Base-by-base conservation (phyloP, 106 monocot species). In the Phalaenopsis aphrodite region DNA sequence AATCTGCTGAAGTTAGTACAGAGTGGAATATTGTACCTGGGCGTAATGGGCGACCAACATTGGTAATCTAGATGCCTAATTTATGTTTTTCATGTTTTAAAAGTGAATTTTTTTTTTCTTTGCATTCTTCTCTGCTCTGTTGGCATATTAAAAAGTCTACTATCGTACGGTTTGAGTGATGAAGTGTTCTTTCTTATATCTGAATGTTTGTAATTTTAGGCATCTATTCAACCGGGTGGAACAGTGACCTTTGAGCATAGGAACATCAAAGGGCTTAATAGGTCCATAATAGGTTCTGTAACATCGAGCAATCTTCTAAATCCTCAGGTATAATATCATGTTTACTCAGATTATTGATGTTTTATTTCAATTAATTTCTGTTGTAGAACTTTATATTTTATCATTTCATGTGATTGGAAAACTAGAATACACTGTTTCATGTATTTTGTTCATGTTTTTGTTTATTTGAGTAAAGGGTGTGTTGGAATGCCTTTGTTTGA, bases 21-120 rank as follows among this genome's bases (percentile, higher is more conserved):
- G 99, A 93, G 79, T 99, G 94, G 99, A 93, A 87, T 85, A 91
- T 99, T 42, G 93, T 95, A 42, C 91, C 95, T 82, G 95, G 93
- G 36, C 89, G 89, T 61, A 83, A 99, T 55, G 99, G 99, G 56
- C 83, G 91, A 57, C 95, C 99, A 78, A 89, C 92, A 38, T 45
- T 99, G 89, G 99, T 99, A 94, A 49, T 55, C 43, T 86, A 36
- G 76, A 23, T 42, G 41, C 58, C 10, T 71, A 15, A 18, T 55
- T 79, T 64, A 42, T 79, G 21, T 18, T 5, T 43, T 58, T 19
- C 75, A 82, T 42, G 55, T 1, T 6, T 19, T 77, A 41, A 15
- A 71, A 71, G 5, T 71, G 38, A 41, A 14, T 41, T 38, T 74
- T 43, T 52, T 49, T 10, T 14, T 76, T 76, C 11, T 49, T 76